phyloP scores from a whole-genome alignment of 2,329 filamentous ascomycete genomes.

The Neonectria hederae region DNA sequence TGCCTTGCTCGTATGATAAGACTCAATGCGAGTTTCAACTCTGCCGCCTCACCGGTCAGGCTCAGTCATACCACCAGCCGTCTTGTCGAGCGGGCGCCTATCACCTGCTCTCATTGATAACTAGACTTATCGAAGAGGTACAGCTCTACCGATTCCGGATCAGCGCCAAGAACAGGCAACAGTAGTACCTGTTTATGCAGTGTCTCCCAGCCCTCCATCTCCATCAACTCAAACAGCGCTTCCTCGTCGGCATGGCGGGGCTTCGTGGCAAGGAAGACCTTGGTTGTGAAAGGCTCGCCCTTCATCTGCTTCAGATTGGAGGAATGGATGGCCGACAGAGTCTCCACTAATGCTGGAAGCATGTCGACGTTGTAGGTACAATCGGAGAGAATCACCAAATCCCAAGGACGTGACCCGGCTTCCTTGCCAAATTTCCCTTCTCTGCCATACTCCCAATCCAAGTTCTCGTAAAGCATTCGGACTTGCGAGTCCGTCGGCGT shows the following conservation, averaged over 20 bases:
- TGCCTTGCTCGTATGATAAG: conserved; percentile 19
- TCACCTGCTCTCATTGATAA: conserved; percentile 30
- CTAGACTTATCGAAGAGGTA: conserved; percentile 59
- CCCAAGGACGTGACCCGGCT: conserved; percentile 55
- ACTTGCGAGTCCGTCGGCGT: conserved; percentile 32
- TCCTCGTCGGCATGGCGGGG: conserved; percentile 64
- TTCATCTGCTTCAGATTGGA: conserved; percentile 43
- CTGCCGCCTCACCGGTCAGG: conserved; percentile 6
- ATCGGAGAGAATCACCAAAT: conserved; percentile 65
- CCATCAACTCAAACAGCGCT: conserved; percentile 59
- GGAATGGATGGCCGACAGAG: conserved; percentile 59
- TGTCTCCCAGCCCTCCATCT: conserved; percentile 55
- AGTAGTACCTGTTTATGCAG: conserved; percentile 53
- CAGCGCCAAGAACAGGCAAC: conserved; percentile 57
- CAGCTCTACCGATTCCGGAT: conserved; percentile 59
- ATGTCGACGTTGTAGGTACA: conserved; percentile 70
- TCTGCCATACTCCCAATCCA: conserved; percentile 66
- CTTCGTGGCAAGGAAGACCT: conserved; percentile 65
- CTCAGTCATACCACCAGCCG: conserved; percentile 17
- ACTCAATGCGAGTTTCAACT: conserved; percentile 13
- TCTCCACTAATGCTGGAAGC: conserved; percentile 62
- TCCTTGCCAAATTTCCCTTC: conserved; percentile 55
- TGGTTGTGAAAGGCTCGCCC: conserved; percentile 44
- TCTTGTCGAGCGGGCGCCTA: conserved; percentile 19
- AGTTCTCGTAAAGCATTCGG: conserved; percentile 59